Base-by-base conservation (phyloP, 1,139 yeast genomes). In the Komagataea norvegica region DNA sequence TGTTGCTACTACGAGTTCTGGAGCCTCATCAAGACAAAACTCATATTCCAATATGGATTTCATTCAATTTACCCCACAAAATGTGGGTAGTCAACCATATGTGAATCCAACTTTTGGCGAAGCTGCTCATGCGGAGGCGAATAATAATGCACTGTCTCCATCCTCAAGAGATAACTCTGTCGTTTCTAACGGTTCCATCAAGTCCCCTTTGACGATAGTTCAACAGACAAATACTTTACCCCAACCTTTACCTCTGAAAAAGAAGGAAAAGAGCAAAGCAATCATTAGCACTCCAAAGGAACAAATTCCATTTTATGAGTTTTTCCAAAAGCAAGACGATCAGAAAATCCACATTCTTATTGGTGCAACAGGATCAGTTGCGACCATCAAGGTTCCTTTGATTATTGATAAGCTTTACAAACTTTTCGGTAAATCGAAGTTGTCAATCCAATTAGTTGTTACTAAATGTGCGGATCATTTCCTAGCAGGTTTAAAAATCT, bases 321-420 rank as follows among this genome's bases (percentile, higher is more conserved):
- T 76, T 54, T 66, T 83, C 40, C 71, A 75, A 36, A 78, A 77
- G 51, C 79, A 79, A 52, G 91, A 83, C 55, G 93, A 83, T 56
- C 79, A 79, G 27, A 88, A 88, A 55, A 70, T 86, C 41, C 97
- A 91, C 60, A 80, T 91, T 29, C 67, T 91, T 40, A 67, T 91
- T 30, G 97, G 94, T 15, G 94, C 94, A 25, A 87, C 97, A 1
- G 99, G 98, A 1, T 84, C 95, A 1, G 96, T 91, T 6, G 98
- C 98, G 6, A 86, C 97, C 3, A 87, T 89, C 43, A 91, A 91
- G 57, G 82, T 91, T 24, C 95, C 96, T 0, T 61, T 83, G 48
- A 84, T 88, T 31, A 83, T 88, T 47, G 93, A 85, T 56, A 85
- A 85, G 55, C 67, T 88, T 31, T 81, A 80, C 56, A 84, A 84